Evolutionary conservation across 2,329 filamentous ascomycete species (phyloP).

Genomic region (Cladosporium oxysporum): DNA sequence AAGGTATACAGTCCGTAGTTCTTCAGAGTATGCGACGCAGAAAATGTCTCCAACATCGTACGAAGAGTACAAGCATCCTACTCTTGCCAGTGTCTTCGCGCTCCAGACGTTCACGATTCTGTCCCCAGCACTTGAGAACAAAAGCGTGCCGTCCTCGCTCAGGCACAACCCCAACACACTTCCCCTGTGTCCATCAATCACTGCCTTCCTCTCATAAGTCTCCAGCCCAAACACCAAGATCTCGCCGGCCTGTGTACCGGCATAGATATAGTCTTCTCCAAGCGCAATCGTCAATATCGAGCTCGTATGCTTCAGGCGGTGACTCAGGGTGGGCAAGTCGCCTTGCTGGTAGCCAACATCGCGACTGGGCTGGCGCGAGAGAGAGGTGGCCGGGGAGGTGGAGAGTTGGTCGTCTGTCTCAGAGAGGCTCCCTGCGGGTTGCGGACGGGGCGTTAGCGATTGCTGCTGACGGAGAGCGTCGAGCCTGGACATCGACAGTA

Average conservation of each 20-base stretch:
- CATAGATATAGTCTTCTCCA: conserved; percentile 79
- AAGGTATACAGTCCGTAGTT: conserved; percentile 80
- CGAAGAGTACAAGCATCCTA: conserved; percentile 88
- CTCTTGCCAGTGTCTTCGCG: conserved; percentile 69
- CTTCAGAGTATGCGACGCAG: conserved; percentile 83
- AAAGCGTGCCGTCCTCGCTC: conserved; percentile 69
- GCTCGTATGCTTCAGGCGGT: conserved; percentile 74
- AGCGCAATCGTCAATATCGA: conserved; percentile 82
- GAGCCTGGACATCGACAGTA: conserved; percentile 19
- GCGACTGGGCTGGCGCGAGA: conserved; percentile 29
- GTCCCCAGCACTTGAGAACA: conserved; percentile 93
- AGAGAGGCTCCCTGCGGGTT: conserved; percentile 16
- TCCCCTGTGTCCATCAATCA: conserved; percentile 85
- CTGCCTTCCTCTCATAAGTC: conserved; percentile 77
- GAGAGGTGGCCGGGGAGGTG: conserved; percentile 17
- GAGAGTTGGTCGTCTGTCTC: conserved; percentile 19
- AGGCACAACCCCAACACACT: conserved; percentile 85
- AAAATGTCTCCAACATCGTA: conserved; percentile 97
- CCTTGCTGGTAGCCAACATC: conserved; percentile 28
- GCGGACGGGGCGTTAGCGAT: conserved; percentile 20
- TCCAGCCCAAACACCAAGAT: conserved; percentile 87
- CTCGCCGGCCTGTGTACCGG: conserved; percentile 89
- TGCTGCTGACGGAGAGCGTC: conserved; percentile 20
- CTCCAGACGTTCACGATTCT: conserved; percentile 95
- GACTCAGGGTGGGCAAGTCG: conserved; percentile 63